Evolutionary conservation across 2,329 filamentous ascomycete genomes (phyloP).

Genomic region (Xylaria sp.): DNA sequence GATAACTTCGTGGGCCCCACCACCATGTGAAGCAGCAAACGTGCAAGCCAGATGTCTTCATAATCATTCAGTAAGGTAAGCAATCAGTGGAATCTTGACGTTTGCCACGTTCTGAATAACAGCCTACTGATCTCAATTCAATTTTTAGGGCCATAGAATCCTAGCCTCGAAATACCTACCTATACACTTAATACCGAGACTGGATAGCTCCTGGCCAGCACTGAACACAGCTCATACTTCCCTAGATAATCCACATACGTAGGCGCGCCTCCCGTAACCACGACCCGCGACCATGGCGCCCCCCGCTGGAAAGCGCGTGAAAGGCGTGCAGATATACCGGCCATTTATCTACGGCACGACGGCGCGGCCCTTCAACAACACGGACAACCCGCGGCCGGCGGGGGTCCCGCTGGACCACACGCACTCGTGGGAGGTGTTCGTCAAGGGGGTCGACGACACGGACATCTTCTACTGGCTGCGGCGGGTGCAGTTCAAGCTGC

Average conservation of each 20-base stretch:
- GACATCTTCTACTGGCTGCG: conserved; percentile 95
- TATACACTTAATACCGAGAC: no score
- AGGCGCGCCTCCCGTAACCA: conserved; percentile 3
- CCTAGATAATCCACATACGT: no score
- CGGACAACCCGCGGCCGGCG: conserved; percentile 74
- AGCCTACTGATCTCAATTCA: no score
- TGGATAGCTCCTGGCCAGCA: no score
- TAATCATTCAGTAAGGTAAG: no score
- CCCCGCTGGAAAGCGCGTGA: conserved; percentile 64
- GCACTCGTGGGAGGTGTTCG: conserved; percentile 94
- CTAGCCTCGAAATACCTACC: no score
- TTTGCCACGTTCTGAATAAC: no score
- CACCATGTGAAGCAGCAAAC: no score
- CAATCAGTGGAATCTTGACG: no score
- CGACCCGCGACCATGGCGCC: conserved; percentile 55
- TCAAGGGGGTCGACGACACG: conserved; percentile 84
- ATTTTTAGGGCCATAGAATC: no score
- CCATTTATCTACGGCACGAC: conserved; percentile 79
- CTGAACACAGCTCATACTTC: conserved; percentile 6
- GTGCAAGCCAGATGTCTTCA: no score
- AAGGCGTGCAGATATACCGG: conserved; percentile 65
- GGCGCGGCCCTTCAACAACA: conserved; percentile 76
- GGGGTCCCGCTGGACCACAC: conserved; percentile 87
- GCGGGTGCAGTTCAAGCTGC: conserved; percentile 96
- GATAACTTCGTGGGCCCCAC: no score